phyloP scores from a whole-genome alignment of 2,329 filamentous ascomycete genomes.

The Huntiella bhutanensis region DNA sequence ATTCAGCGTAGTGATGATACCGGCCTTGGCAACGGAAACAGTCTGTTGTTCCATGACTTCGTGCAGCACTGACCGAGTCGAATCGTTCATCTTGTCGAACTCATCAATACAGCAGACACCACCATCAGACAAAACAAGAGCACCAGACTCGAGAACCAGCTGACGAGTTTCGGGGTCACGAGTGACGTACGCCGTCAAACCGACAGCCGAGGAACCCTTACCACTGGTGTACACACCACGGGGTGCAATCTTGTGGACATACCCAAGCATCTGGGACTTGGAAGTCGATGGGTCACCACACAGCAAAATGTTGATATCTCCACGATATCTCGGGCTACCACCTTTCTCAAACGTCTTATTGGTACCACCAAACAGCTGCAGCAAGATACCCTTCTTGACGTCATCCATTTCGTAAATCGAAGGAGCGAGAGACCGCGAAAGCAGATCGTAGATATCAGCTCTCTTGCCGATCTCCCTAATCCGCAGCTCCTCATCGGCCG shows the following conservation, averaged over 20 bases:
- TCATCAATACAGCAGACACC: slow-evolving; percentile 74
- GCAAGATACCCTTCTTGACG: slow-evolving; percentile 92
- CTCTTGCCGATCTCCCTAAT: slow-evolving; percentile 66
- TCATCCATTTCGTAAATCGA: slow-evolving; percentile 97
- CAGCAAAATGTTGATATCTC: slow-evolving; percentile 91
- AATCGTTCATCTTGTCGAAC: slow-evolving; percentile 72
- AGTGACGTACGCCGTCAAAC: slow-evolving; percentile 65
- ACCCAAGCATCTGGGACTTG: slow-evolving; percentile 86
- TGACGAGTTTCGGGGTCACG: slow-evolving; percentile 64
- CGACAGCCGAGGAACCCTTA: slow-evolving; percentile 63
- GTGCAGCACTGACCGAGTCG: slow-evolving; percentile 62
- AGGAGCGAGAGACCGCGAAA: slow-evolving; percentile 76
- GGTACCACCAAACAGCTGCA: slow-evolving; percentile 91
- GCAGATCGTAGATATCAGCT: slow-evolving; percentile 78
- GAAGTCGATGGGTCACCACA: slow-evolving; percentile 94
- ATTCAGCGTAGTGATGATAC: slow-evolving; percentile 92
- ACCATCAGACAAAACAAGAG: slow-evolving; percentile 60
- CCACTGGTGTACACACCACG: slow-evolving; percentile 68
- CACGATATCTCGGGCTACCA: slow-evolving; percentile 84
- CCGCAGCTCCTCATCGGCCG: slow-evolving; percentile 70
- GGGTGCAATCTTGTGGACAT: slow-evolving; percentile 94
- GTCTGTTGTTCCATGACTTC: slow-evolving; percentile 83
- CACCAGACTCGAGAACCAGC: slow-evolving; percentile 63
- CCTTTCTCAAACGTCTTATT: slow-evolving; percentile 98
- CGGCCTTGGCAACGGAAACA: slow-evolving; percentile 71